These are phyloP conservation scores for Vachellia pachyceras DNA, from an alignment of 306 rosid species.

Conservation along the genomic window DNA sequence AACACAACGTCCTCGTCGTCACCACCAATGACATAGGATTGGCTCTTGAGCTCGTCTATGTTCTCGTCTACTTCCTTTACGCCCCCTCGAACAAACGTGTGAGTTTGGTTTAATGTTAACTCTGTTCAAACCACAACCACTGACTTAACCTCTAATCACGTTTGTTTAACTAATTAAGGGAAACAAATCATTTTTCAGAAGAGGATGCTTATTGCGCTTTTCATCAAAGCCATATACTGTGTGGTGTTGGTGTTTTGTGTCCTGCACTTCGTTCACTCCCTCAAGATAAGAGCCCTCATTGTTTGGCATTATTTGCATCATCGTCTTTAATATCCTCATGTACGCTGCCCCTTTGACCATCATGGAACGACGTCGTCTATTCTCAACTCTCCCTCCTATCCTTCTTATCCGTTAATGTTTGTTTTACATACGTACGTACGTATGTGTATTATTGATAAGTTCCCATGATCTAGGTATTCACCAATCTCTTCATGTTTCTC, in stretches of 20 bases:
- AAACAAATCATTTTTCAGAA: not conserved
- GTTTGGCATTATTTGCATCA: conserved; percentile 62
- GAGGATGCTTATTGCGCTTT: conserved; percentile 46
- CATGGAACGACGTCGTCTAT: conserved; percentile 52
- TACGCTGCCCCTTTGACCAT: conserved; percentile 84
- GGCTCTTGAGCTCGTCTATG: conserved; percentile 47
- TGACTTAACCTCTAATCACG: no score
- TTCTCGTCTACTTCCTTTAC: conserved; percentile 49
- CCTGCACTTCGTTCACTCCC: conserved; percentile 35
- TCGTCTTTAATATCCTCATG: conserved; percentile 72
- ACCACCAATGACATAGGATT: conserved; percentile 73
- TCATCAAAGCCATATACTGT: conserved; percentile 48
- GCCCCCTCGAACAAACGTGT: conserved; percentile 57
- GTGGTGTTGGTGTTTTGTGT: conserved; percentile 32
- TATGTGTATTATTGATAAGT: no score
- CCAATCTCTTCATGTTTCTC: no score
- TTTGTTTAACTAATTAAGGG: no score
- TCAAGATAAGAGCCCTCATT: conserved; percentile 41
- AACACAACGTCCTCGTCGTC: conserved; percentile 63
- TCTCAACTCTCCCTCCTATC: not conserved
- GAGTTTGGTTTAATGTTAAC: not conserved
- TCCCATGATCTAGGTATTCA: no score
- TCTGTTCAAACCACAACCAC: no score
- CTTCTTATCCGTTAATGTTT: not conserved
- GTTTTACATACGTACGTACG: no score